Evolutionary conservation across 73 alveolate genomes (phyloP), one percentile per base, ranked within the genome.

Genomic region (Durusdinium trenchii): DNA sequence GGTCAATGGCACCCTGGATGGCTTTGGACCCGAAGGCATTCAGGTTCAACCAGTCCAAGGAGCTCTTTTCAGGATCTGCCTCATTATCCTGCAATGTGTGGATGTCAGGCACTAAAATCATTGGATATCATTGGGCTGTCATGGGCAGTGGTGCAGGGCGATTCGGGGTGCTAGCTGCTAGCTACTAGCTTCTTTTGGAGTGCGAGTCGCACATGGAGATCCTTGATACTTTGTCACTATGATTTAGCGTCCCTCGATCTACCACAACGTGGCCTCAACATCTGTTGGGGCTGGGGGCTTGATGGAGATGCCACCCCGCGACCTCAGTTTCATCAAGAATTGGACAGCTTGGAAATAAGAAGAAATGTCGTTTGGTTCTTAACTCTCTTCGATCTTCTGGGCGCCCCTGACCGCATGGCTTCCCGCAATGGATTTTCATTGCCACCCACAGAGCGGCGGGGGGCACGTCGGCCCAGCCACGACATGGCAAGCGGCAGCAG

Each of bases 1-100:
- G 71, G 46, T 91, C 98, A 36, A 91, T 67, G 54, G 98, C 98
- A n/a, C 98, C 98, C 98, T 91, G 98, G 76, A 91, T 91, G 45
- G 98, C 98, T 69, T 81, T 71, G 61, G 98, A 78, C 35, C 87
- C 98, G 43, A 91, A 52, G 42, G 98, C 98, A 6, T 91, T 91
- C 90, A 91, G 98, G 89, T 91, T 91, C 54, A 91, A 78, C 98
- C 98, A 91, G 57, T 91, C 98, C 98, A 91, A 45, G 60, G 98
- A 69, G 96, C 96, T 67, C 47, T 69, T 67, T 89, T 91, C 98
- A 30, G 98, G 98, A 76, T 42, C 98, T 69, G 76, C 52, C 89
- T 91, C 98, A 28, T 91, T 91, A 43, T 91, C 98, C 98, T 91
- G 40, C n/a, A n/a, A n/a, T n/a, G n/a, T n/a, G n/a, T n/a, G n/a